A percentile compares a stretch with the other conserved stretches of the same genome.
These are phyloP conservation scores for Aspergillus candidus DNA, from an alignment of 2,329 filamentous ascomycete species.

Conservation along the genomic window DNA sequence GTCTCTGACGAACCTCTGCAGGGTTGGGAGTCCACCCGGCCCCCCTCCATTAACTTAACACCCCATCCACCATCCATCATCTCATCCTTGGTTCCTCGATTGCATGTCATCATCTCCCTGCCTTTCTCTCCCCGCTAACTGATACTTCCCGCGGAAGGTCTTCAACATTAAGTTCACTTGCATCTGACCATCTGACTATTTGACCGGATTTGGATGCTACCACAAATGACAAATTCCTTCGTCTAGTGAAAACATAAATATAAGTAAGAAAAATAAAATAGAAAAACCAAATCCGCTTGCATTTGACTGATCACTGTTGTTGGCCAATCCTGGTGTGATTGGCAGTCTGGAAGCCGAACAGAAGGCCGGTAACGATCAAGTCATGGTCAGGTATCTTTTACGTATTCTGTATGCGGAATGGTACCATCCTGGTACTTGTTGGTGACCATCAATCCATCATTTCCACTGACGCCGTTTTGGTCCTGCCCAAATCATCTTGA, in stretches of 20 bases:
- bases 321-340: background rate
- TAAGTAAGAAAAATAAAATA: no score
- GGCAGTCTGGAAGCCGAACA: conserved; percentile 2
- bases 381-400: conserved; percentile 15
- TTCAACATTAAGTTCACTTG: no score
- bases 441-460: conserved; percentile 5
- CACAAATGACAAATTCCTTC: background rate
- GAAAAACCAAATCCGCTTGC: conserved; percentile 5
- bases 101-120: background rate
- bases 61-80: conserved; percentile 3
- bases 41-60: conserved; percentile 9
- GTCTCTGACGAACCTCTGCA: no score
- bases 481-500: no score
- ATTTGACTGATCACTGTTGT: conserved; percentile 1
- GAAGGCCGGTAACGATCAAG: conserved; percentile 13
- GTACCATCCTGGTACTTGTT: conserved; percentile 11
- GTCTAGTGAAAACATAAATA: background rate
- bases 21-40: background rate
- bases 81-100: background rate
- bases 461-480: no score
- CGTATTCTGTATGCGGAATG: conserved; percentile 17
- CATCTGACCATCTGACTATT: no score
- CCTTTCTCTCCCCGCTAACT: background rate
- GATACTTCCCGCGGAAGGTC: no score
- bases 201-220: no score